Evolutionary conservation across 805 yeast genomes (phyloP), one percentile per base, ranked within the genome.

Genomic region (Zygoascus flipseniorum): DNA sequence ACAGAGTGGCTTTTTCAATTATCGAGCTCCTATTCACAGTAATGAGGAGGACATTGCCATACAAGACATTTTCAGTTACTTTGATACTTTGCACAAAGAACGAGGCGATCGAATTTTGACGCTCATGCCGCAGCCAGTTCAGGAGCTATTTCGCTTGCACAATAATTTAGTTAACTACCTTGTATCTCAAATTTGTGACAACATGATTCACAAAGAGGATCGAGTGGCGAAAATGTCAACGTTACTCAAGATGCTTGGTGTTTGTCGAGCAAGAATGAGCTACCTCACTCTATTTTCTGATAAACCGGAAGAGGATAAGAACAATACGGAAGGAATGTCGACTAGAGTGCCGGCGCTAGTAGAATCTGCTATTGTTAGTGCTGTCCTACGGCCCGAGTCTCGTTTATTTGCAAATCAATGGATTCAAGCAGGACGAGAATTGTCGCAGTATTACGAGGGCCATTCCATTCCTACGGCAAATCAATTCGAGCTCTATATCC

Each of bases 311-410:
- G 55, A 50, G 14, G 54, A 52, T 31, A 23, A 52, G 8, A 42
- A 35, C 20, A 53, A 56, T 31, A 47, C 53, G 8, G 53, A 48
- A 9, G 56, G 46, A 9, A 47, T 58, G 18, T 50, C 59, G 20
- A 57, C 61, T 8, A 61, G 63, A 57, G 77, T 90, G 18, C 97
- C 97, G 3, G 85, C 96, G 1, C 84, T 89, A 65, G 75, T 92
- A 52, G 98, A 92, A 66, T 75, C 89, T 2, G 87, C 93, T 13
- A 72, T 90, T 37, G 73, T 79, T 0, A 80, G 85, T 59, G 88
- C 89, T 1, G 77, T 90, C 16, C 72, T 87, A 32, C 76, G 92
- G 1, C 96, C 97, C 0, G 93, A 86, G 62, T 81, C 92, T 32
- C 76, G 98, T 54, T 66, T 74, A 16, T 88, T 79, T 64, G 78